Conservation (phyloP, 2,329 filamentous ascomycete species). For the Aspergillus phoenicis region DNA sequence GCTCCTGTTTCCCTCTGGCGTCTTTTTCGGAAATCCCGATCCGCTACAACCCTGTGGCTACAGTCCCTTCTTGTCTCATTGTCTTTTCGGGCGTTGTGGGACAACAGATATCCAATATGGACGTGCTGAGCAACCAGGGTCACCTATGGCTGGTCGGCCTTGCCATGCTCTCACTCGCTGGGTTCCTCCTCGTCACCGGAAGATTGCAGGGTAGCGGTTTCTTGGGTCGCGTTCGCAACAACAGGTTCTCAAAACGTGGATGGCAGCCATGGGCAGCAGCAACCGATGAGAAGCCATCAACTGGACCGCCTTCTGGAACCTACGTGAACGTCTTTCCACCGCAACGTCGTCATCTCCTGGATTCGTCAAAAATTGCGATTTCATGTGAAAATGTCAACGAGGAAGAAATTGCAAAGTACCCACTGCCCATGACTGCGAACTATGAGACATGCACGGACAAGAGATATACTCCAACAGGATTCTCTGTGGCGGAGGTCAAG, state of each 20-base stretch:
- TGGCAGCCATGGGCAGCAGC: constrained; percentile 59
- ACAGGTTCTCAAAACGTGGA: constrained; percentile 50
- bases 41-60: background rate
- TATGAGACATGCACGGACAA: constrained; percentile 39
- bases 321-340: constrained; percentile 58
- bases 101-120: constrained; percentile 21
- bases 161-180: constrained; percentile 24
- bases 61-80: constrained; percentile 6
- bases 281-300: constrained; percentile 48
- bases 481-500: constrained; percentile 69
- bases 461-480: constrained; percentile 66
- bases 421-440: constrained; percentile 47
- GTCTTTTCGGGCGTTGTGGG: background rate
- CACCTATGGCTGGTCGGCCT: constrained; percentile 29
- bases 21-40: background rate
- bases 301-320: constrained; percentile 33
- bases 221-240: constrained; percentile 37
- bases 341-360: constrained; percentile 52
- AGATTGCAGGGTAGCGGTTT: constrained; percentile 43
- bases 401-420: constrained; percentile 34
- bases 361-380: constrained; percentile 29
- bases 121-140: constrained; percentile 17
- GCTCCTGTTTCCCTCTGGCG: background rate
- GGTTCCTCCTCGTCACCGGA: constrained; percentile 32
- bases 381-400: constrained; percentile 32